Percentiles rank a stretch among this genome's conserved stretches.
Evolutionary conservation across 768 basidiomycete genomes (phyloP).

Genomic region (Boletus pseudopeckii): DNA sequence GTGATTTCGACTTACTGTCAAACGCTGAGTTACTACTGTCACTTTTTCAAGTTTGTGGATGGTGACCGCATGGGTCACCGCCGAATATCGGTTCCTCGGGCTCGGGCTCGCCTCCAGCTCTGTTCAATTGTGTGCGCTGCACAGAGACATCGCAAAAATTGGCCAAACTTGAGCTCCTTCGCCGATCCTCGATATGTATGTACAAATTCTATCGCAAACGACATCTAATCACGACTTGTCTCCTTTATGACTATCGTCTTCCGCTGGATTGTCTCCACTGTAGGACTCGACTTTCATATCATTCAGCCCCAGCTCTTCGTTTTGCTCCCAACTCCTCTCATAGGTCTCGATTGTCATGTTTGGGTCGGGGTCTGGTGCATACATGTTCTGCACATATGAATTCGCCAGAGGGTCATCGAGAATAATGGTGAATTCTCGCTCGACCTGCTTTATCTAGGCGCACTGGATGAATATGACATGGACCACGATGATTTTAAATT

Average conservation of each 20-base stretch:
- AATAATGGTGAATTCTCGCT: conserved; percentile 84
- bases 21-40: no score
- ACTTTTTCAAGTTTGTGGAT: no score
- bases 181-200: not conserved
- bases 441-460: conserved; percentile 68
- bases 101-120: no score
- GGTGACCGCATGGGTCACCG: no score
- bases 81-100: no score
- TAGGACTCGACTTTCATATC: conserved; percentile 75
- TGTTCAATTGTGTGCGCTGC: no score
- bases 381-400: conserved; percentile 94
- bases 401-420: conserved; percentile 95
- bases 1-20: no score
- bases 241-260: not conserved
- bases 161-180: not conserved
- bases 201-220: not conserved
- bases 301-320: conserved; percentile 91
- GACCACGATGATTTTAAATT: not conserved
- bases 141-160: not conserved
- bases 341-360: conserved; percentile 85
- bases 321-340: conserved; percentile 84
- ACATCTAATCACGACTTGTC: conserved; percentile 1
- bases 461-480: not conserved
- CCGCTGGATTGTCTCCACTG: conserved; percentile 9
- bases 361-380: conserved; percentile 95